Conservation (phyloP, 768 basidiomycete species). For the Trametes maxima region DNA sequence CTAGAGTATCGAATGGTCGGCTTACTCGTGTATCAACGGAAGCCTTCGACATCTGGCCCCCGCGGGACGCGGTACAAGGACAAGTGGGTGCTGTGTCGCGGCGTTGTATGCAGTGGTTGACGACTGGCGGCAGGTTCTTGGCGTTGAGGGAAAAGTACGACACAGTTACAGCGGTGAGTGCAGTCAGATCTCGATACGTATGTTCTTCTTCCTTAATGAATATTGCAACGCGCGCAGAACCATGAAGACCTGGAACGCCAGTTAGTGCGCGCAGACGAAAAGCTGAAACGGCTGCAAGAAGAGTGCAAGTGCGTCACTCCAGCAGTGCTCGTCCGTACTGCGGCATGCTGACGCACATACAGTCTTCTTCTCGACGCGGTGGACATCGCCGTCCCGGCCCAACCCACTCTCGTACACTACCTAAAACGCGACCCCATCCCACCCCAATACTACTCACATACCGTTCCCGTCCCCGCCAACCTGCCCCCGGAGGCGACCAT, state of each 20-base stretch:
- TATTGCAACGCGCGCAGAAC: slow-evolving; percentile 15
- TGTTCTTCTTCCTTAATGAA: too few species aligned
- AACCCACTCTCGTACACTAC: slow-evolving; percentile 32
- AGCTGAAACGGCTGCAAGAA: slow-evolving; percentile 30
- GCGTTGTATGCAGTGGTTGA: background rate
- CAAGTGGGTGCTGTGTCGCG: slow-evolving; percentile 18
- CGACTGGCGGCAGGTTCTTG: slow-evolving; percentile 19
- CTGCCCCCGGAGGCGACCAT: slow-evolving; percentile 10
- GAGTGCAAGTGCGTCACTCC: slow-evolving; percentile 33
- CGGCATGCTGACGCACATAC: background rate
- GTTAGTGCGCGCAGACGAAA: slow-evolving; percentile 30
- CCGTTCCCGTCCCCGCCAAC: slow-evolving; percentile 20
- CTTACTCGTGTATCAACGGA: background rate
- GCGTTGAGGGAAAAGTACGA: slow-evolving; percentile 28
- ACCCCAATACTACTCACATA: slow-evolving; percentile 30
- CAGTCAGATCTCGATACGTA: background rate
- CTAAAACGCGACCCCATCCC: slow-evolving; percentile 31
- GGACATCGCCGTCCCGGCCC: slow-evolving; percentile 33
- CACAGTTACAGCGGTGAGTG: slow-evolving; percentile 22
- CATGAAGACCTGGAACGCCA: slow-evolving; percentile 28
- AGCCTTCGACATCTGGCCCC: slow-evolving; percentile 1
- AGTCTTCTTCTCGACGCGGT: slow-evolving; percentile 36
- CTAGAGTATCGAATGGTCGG: too few species aligned
- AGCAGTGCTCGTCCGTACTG: too few species aligned
- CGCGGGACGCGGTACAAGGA: slow-evolving; percentile 26